Conservation (phyloP, 2,329 filamentous ascomycete species). For the Fusarium praegraminearum region DNA sequence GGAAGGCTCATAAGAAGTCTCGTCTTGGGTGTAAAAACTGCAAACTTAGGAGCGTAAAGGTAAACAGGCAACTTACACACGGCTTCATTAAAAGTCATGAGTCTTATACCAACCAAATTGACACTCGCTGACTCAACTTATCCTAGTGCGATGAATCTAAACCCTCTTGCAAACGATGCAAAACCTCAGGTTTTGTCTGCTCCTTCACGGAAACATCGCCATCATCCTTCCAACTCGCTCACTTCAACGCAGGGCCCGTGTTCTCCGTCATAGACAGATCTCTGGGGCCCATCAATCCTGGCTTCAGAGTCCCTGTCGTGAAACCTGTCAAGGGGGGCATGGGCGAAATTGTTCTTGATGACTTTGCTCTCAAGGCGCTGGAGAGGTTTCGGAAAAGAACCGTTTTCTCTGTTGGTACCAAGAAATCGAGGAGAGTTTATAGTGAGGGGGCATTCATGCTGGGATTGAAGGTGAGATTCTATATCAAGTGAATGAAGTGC, state of each 20-base stretch:
- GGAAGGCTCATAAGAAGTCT: slow-evolving; percentile 63
- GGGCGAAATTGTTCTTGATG: slow-evolving; percentile 50
- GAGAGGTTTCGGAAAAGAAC: slow-evolving; percentile 59
- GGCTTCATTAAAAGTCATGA: not conserved
- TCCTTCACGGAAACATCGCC: slow-evolving; percentile 54
- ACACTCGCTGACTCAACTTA: not conserved
- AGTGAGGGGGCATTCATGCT: slow-evolving; percentile 53
- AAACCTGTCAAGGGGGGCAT: slow-evolving; percentile 31
- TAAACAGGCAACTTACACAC: slow-evolving; percentile 36
- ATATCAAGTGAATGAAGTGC: not conserved
- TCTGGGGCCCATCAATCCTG: slow-evolving; percentile 27
- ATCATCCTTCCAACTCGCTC: slow-evolving; percentile 41
- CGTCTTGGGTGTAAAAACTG: slow-evolving; percentile 67
- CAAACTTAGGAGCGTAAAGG: slow-evolving; percentile 66
- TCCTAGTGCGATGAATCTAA: slow-evolving; percentile 65
- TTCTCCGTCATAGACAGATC: slow-evolving; percentile 19
- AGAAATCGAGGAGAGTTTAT: slow-evolving; percentile 50
- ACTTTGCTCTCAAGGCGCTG: slow-evolving; percentile 52
- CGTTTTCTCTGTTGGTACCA: slow-evolving; percentile 55
- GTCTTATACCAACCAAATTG: not conserved
- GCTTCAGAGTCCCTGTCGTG: slow-evolving; percentile 44
- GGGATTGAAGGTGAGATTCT: slow-evolving; percentile 52
- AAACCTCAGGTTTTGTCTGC: slow-evolving; percentile 61
- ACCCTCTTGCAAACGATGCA: slow-evolving; percentile 63
- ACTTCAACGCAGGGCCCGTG: slow-evolving; percentile 26